Evolutionary conservation across 169 alveolate genomes (phyloP).

Genomic region (Cryptosporidium ubiquitum): DNA sequence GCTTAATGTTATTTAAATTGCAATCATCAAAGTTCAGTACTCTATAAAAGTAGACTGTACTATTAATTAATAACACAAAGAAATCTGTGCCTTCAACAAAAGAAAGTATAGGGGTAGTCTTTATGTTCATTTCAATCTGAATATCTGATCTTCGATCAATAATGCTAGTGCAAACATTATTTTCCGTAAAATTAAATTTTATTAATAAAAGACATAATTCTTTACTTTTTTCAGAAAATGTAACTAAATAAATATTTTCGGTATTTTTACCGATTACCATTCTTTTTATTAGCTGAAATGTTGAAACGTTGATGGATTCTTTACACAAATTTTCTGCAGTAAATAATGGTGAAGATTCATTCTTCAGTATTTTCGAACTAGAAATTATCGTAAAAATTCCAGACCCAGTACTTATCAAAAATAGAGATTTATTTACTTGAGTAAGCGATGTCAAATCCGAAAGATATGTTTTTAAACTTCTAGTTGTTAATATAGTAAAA

Average conservation of each 20-base stretch:
- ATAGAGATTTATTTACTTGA: neutral
- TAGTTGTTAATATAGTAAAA: neutral
- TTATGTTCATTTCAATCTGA: neutral
- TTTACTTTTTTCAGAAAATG: conserved; percentile 6
- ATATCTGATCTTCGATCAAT: neutral
- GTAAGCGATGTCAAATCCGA: conserved; percentile 9
- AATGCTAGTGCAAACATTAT: neutral
- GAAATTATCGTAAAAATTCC: conserved; percentile 10
- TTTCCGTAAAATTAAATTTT: neutral
- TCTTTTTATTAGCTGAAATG: neutral
- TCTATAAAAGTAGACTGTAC: conserved; percentile 10
- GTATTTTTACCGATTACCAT: neutral
- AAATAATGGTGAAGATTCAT: conserved; percentile 14
- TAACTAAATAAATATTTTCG: neutral
- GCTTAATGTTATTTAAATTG: neutral
- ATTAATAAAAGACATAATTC: neutral
- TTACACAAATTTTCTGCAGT: neutral
- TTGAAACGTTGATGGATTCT: neutral
- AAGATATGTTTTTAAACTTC: neutral
- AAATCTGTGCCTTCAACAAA: neutral
- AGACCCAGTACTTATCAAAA: neutral
- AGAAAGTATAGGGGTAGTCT: neutral
- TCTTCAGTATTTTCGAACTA: no score
- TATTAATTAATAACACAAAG: neutral
- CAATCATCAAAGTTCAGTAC: neutral